Base-by-base conservation (phyloP, 2,329 filamentous ascomycete species). In the Xylariaceae sp. region DNA sequence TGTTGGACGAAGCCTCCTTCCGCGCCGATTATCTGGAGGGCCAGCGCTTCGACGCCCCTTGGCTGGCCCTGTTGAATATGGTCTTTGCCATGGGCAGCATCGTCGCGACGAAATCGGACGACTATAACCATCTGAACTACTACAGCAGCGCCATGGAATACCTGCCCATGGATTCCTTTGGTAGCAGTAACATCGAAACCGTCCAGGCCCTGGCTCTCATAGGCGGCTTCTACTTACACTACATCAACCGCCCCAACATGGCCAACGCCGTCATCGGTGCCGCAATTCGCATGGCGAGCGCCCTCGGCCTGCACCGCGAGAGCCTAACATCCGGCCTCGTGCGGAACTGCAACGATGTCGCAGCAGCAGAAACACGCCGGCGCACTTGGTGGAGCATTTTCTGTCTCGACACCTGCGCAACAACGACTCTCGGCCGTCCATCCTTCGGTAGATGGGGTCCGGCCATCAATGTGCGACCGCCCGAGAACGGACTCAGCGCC, bases 321-420 rank as follows among this genome's bases (percentile, higher is more conserved):
- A 72, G 77, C 71, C 62, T 78, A 53, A 66, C 76, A 53, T 66
- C 78, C 66, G 69, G 75, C 61, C 66, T 73, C 4, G 56, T 65
- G 13, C 68, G 69, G 34, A 67, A 61, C 52, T 75, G 59, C 60
- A 80, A 73, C 57, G 78, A 80, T 55, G 73, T 82, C 44, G 77
- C 79, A 11, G 80, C 81, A 0, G 78, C 81, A 15, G 86, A 89
- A 69, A 82, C 84, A 9, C 79, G 85, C 58, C 77, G 85, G 57
- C 80, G 86, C 39, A 88, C 88, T 2, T 91, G 88, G 88, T 90
- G 88, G 88, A 87, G 82, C 53, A 73, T 90, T 4, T 88, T 89
- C 71, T 88, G 86, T 68, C 77, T 91, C 18, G 88, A 90, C 69
- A 88, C 87, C 0, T 90, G 88, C 87, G 86, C 85, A 0, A 85